phyloP scores from a whole-genome alignment of 2,329 filamentous ascomycete genomes.

The Epichloe uncinata region DNA sequence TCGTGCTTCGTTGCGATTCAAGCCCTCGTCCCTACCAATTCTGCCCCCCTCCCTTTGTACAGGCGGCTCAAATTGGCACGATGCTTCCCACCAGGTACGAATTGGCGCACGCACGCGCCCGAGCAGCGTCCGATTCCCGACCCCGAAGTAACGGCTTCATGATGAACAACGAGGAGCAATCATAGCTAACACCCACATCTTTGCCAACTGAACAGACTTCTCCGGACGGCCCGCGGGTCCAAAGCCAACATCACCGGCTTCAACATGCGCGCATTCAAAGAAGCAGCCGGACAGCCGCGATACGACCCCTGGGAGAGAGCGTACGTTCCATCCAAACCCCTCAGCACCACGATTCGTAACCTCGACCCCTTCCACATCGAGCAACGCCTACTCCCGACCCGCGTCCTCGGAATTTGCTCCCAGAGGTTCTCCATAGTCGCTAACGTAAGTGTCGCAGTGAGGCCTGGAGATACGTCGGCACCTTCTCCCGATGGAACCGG shows the following conservation, averaged over 20 bases:
- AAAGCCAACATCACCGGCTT: slow-evolving; percentile 83
- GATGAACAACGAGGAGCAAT: not conserved
- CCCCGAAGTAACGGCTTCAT: not conserved
- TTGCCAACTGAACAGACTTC: slow-evolving; percentile 20
- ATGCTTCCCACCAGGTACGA: slow-evolving; percentile 28
- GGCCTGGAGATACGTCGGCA: slow-evolving; percentile 85
- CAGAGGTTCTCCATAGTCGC: slow-evolving; percentile 5
- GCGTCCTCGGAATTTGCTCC: slow-evolving; percentile 3
- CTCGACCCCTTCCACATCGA: not conserved
- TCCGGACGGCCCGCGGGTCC: slow-evolving; percentile 38
- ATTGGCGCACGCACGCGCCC: slow-evolving; percentile 8
- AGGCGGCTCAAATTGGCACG: slow-evolving; percentile 9
- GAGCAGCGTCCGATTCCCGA: not conserved
- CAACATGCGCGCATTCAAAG: slow-evolving; percentile 68
- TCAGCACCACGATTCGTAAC: not conserved
- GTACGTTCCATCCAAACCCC: slow-evolving; percentile 32
- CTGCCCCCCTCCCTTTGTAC: not conserved
- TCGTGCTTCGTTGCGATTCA: slow-evolving; percentile 1
- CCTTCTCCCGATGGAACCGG: slow-evolving; percentile 78
- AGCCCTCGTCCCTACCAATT: not conserved
- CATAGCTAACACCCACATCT: not conserved
- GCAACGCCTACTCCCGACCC: not conserved
- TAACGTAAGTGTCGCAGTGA: slow-evolving; percentile 46
- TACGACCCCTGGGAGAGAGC: slow-evolving; percentile 55
- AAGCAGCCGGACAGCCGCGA: slow-evolving; percentile 47